Conservation (phyloP, 2,329 filamentous ascomycete species). For the Fusarium anguioides region DNA sequence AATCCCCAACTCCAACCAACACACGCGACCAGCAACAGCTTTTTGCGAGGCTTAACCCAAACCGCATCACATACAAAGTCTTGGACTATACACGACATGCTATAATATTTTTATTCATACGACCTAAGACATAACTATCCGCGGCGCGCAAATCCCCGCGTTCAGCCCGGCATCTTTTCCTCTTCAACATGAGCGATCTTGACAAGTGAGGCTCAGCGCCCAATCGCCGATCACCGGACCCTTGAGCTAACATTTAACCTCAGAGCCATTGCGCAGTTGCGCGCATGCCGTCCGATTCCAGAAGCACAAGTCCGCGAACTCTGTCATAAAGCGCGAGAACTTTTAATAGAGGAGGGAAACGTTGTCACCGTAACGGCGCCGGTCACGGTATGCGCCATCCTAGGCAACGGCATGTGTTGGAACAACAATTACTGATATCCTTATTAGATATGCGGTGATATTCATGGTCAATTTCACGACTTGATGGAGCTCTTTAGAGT, state of each 20-base stretch:
- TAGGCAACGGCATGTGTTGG: background rate
- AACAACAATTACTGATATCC: slow-evolving; percentile 20
- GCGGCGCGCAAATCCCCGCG: slow-evolving; percentile 40
- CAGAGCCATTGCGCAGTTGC: slow-evolving; percentile 94
- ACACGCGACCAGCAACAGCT: slow-evolving; percentile 12
- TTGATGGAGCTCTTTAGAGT: slow-evolving; percentile 97
- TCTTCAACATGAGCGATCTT: slow-evolving; percentile 83
- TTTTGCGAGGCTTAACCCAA: slow-evolving; percentile 1
- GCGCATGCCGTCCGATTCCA: slow-evolving; percentile 94
- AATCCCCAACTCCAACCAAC: slow-evolving; percentile 26
- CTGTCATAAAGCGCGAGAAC: slow-evolving; percentile 95
- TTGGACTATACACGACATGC: slow-evolving; percentile 39
- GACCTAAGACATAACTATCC: slow-evolving; percentile 17
- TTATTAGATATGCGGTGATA: slow-evolving; percentile 88
- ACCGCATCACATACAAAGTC: background rate
- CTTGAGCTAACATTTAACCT: slow-evolving; percentile 21
- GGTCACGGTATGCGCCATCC: slow-evolving; percentile 75
- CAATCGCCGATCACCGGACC: slow-evolving; percentile 8
- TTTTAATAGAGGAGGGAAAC: slow-evolving; percentile 97
- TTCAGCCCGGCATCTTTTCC: slow-evolving; percentile 19
- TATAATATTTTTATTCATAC: slow-evolving; percentile 34
- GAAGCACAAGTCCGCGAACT: slow-evolving; percentile 95
- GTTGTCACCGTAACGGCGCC: slow-evolving; percentile 95
- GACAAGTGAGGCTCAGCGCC: slow-evolving; percentile 73
- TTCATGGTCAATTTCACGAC: slow-evolving; percentile 96